Conservation (phyloP, 2,329 filamentous ascomycete species). For the Penicillium oxalicum region DNA sequence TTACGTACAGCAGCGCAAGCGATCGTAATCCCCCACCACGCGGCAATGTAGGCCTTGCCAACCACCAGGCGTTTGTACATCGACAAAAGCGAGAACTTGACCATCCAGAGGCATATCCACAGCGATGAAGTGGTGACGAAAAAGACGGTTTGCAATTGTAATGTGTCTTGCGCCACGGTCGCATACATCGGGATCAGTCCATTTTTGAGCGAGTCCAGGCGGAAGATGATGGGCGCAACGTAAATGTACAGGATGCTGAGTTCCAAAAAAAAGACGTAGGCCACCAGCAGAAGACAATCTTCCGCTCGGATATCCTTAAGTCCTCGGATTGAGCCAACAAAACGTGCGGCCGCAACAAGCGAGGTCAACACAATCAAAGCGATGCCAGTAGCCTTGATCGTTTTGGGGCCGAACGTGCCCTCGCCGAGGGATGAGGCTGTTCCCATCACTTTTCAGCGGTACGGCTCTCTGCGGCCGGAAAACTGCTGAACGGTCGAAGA, state of each 20-base stretch:
- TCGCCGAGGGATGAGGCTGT: neutral
- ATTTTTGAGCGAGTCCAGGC: conserved; percentile 20
- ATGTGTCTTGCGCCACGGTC: conserved; percentile 26
- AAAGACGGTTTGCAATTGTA: conserved; percentile 33
- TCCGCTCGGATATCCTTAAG: conserved; percentile 20
- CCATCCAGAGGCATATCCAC: conserved; percentile 37
- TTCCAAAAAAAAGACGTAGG: conserved; percentile 25
- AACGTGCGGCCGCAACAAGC: conserved; percentile 12
- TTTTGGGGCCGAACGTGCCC: conserved; percentile 4
- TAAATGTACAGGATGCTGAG: conserved; percentile 31
- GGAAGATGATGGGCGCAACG: conserved; percentile 30
- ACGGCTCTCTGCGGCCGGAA: neutral
- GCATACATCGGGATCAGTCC: conserved; percentile 11
- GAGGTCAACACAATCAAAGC: conserved; percentile 17
- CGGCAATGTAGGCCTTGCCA: conserved; percentile 29
- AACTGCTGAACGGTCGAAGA: neutral
- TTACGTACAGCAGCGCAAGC: conserved; percentile 16
- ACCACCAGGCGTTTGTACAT: conserved; percentile 36
- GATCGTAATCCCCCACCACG: conserved; percentile 31
- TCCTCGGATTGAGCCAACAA: conserved; percentile 11
- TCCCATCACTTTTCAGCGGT: conserved; percentile 1
- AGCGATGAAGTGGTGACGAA: conserved; percentile 36
- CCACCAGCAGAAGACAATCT: conserved; percentile 24
- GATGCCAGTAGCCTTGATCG: conserved; percentile 14
- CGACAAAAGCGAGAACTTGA: conserved; percentile 38